Percentiles rank a stretch among this genome's conserved stretches.
Evolutionary conservation across 345 rosid genomes (phyloP).

Genomic region (Camelina hispida): DNA sequence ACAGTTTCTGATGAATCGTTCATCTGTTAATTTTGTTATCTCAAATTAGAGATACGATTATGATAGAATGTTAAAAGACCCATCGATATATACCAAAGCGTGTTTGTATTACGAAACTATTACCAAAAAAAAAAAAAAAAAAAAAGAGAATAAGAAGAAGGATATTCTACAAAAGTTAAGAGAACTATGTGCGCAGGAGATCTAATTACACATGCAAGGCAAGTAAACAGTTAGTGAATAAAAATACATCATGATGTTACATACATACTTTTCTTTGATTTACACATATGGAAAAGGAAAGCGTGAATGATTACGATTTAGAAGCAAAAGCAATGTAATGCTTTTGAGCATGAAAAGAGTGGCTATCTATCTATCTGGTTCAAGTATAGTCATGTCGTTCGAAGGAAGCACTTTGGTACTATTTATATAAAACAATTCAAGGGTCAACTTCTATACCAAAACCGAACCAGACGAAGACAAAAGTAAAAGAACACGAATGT

Average conservation of each 20-base stretch:
- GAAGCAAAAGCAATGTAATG: conserved; percentile 18
- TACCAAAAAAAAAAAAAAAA: too few species aligned
- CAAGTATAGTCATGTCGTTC: conserved; percentile 37
- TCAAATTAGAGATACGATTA: not conserved
- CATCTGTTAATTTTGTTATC: not conserved
- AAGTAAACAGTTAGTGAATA: conserved; percentile 3
- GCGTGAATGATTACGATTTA: conserved; percentile 34
- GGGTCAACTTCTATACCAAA: conserved; percentile 44
- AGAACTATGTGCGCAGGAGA: conserved; percentile 18
- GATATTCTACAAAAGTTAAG: conserved; percentile 8
- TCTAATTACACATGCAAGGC: conserved; percentile 18
- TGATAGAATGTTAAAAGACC: not conserved
- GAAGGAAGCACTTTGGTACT: conserved; percentile 27
- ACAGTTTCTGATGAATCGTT: not conserved
- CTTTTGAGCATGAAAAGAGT: conserved; percentile 36
- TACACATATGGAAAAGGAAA: conserved; percentile 30
- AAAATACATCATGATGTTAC: conserved; percentile 27
- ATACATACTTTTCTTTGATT: conserved; percentile 18
- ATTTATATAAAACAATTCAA: conserved; percentile 38
- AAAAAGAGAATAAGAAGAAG: not conserved
- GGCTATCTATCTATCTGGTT: conserved; percentile 35
- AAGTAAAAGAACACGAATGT: conserved; percentile 40
- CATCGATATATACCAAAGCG: not conserved
- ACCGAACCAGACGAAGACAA: conserved; percentile 42
- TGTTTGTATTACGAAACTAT: not conserved